Conservation (phyloP, 352 stramenopile species). For the Phytophthora foliorum region DNA sequence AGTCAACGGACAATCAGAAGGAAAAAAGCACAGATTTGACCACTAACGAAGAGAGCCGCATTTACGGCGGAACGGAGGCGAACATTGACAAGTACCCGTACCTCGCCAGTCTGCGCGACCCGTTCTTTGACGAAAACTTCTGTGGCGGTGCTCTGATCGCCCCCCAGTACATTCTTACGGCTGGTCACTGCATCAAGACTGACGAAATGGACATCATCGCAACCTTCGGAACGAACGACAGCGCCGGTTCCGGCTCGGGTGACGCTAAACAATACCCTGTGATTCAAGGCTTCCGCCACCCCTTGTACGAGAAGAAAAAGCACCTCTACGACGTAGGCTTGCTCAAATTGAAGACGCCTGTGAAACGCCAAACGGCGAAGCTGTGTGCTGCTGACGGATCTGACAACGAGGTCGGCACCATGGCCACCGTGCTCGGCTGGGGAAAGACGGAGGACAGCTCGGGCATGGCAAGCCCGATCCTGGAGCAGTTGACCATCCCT, state of each 20-base stretch:
- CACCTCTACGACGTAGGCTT: slow-evolving; percentile 61
- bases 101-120: slow-evolving; percentile 59
- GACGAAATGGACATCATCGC: slow-evolving; percentile 31
- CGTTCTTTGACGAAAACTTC: slow-evolving; percentile 37
- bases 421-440: slow-evolving; percentile 64
- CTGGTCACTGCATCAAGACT: slow-evolving; percentile 71
- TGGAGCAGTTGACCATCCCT: slow-evolving; percentile 60
- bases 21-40: slow-evolving; percentile 29
- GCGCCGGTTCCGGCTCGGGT: slow-evolving; percentile 16
- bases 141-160: slow-evolving; percentile 71
- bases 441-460: slow-evolving; percentile 53
- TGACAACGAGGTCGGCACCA: slow-evolving; percentile 55
- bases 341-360: slow-evolving; percentile 59
- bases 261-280: not conserved
- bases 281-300: slow-evolving; percentile 31
- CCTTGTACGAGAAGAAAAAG: slow-evolving; percentile 39
- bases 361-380: slow-evolving; percentile 43
- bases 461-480: slow-evolving; percentile 26
- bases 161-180: slow-evolving; percentile 71
- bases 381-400: slow-evolving; percentile 52
- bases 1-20: not conserved
- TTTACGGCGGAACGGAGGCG: slow-evolving; percentile 16
- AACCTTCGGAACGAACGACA: slow-evolving; percentile 36
- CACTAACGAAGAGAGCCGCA: slow-evolving; percentile 38
- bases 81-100: slow-evolving; percentile 55